These are phyloP conservation scores for Sugiyamaella mastotermitis DNA, from an alignment of 805 yeast genomes.

Conservation along the genomic window DNA sequence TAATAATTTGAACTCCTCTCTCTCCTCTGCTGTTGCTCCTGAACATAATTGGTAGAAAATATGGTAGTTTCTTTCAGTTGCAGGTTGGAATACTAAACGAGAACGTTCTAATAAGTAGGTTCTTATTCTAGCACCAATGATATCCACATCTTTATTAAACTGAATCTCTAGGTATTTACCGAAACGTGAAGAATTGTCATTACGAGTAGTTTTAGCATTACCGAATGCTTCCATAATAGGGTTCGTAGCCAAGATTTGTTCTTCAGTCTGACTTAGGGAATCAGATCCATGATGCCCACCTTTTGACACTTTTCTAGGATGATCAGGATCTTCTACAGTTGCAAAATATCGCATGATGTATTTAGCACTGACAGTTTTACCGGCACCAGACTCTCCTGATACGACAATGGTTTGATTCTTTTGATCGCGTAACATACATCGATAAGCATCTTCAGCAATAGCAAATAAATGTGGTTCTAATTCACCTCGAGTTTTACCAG, in stretches of 20 bases:
- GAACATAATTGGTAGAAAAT: slow-evolving; percentile 84
- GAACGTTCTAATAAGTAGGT: slow-evolving; percentile 91
- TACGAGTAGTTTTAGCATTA: slow-evolving; percentile 95
- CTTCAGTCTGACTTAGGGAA: slow-evolving; percentile 87
- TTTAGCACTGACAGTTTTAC: slow-evolving; percentile 95
- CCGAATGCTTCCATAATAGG: slow-evolving; percentile 98
- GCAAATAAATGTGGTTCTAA: slow-evolving; percentile 96
- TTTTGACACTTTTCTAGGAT: slow-evolving; percentile 22
- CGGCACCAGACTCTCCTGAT: slow-evolving; percentile 98
- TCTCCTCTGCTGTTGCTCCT: slow-evolving; percentile 54
- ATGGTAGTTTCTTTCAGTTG: slow-evolving; percentile 88
- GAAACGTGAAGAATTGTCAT: slow-evolving; percentile 95
- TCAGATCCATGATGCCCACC: slow-evolving; percentile 24
- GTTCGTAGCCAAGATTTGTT: slow-evolving; percentile 91
- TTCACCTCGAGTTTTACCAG: slow-evolving; percentile 89
- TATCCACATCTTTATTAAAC: slow-evolving; percentile 66
- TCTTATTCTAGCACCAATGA: slow-evolving; percentile 91
- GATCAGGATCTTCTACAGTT: slow-evolving; percentile 62
- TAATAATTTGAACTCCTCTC: slow-evolving; percentile 53
- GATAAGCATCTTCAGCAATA: slow-evolving; percentile 94
- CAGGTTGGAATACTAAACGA: slow-evolving; percentile 88
- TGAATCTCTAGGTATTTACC: slow-evolving; percentile 93
- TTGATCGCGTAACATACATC: slow-evolving; percentile 83
- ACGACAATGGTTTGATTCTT: slow-evolving; percentile 94
- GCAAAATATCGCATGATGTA: slow-evolving; percentile 97